Conservation (phyloP, 1,139 yeast species). For the Kodamaea alishanica region DNA sequence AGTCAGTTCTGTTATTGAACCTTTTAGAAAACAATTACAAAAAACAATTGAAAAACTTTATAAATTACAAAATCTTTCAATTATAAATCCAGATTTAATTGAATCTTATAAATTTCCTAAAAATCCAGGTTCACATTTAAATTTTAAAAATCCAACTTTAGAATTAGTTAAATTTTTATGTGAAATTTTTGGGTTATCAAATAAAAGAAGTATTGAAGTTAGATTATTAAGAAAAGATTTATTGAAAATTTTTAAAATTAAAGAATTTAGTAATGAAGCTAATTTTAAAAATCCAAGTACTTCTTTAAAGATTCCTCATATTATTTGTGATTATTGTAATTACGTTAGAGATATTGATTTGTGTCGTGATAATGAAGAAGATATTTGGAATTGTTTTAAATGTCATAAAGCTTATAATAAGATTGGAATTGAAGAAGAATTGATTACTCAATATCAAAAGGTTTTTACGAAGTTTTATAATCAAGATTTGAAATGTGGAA, state of each 20-base stretch:
- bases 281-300: conserved; percentile 75
- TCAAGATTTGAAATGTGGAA: conserved; percentile 80
- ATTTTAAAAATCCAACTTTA: conserved; percentile 66
- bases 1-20: conserved; percentile 41
- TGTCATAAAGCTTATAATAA: conserved; percentile 67
- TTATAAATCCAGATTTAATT: conserved; percentile 61
- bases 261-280: conserved; percentile 80
- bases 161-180: conserved; percentile 75
- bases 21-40: conserved; percentile 60
- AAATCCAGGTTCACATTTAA: conserved; percentile 65
- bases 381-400: conserved; percentile 63
- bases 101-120: conserved; percentile 68
- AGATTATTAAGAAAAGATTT: conserved; percentile 73
- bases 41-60: conserved; percentile 65
- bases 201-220: conserved; percentile 64
- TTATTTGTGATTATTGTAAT: conserved; percentile 79
- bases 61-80: conserved; percentile 68
- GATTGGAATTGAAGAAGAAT: conserved; percentile 70
- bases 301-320: conserved; percentile 60
- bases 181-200: conserved; percentile 68
- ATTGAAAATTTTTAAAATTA: conserved; percentile 66
- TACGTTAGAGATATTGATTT: conserved; percentile 73
- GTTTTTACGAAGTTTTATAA: conserved; percentile 57
- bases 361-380: conserved; percentile 58
- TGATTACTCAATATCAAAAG: conserved; percentile 62